Base-by-base conservation (phyloP, 106 monocot genomes). In the Apostasia ramifera region DNA sequence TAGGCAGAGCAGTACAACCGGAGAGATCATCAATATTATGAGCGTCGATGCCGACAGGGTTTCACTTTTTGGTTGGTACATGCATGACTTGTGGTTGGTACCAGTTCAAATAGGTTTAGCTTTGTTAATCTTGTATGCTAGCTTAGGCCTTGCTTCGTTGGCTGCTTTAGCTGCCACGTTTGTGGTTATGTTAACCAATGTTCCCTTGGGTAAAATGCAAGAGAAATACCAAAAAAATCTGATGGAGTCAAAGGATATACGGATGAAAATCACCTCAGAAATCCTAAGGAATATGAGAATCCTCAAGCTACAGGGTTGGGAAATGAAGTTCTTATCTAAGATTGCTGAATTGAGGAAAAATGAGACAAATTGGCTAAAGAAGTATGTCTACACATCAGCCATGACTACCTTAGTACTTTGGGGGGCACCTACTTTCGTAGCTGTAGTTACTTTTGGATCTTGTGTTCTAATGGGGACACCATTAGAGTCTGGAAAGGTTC, bases 221-320 rank as follows among this genome's bases (percentile, higher is more conserved):
- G 82, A 90, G 75, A 85, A 66, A 5, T 92, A 68, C 73, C 87
- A 92, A 69, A 70, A 81, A 60, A 87, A 83, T 64, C 41, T 98
- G 79, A 98, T 98, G 92, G 83, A 87, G 43, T 67, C 86, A 5
- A 98, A 98, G 71, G 97, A 98, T 57, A 60, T 57, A 6, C 76
- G 97, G 77, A 98, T 98, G 97, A 98, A 98, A 57, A 73, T 85
- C 26, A 98, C 81, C 45, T 86, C 89, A 0, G 89, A 98, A 70
- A 83, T 98, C 3, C 41, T 98, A 54, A 82, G 83, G 60, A 98
- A 87, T 73, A 98, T 98, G 97, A 82, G 85, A 59, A 92, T 92
- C 73, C 83, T 98, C 47, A 98, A 98, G 70, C 86, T 98, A 47
- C 87, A 98, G 56, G 97, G 78, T 1, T 98, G 89, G 97, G 97